These are phyloP conservation scores for Diaporthe ampelina DNA, from an alignment of 2,329 filamentous ascomycete genomes.

Conservation along the genomic window DNA sequence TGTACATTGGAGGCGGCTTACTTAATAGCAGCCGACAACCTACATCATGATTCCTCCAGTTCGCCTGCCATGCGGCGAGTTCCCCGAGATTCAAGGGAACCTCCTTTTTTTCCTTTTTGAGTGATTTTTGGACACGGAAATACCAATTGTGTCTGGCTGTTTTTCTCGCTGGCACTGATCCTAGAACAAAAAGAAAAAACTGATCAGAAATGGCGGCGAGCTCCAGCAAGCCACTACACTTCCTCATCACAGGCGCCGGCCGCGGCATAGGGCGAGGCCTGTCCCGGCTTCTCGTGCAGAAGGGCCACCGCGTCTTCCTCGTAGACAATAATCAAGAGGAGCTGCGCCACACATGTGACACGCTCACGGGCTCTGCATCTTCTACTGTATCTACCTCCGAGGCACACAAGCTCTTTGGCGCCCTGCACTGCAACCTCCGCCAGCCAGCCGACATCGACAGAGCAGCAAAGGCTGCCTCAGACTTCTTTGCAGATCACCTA, in stretches of 20 bases:
- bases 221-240: slow-evolving; percentile 35
- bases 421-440: slow-evolving; percentile 51
- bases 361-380: slow-evolving; percentile 42
- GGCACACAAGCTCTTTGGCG: slow-evolving; percentile 42
- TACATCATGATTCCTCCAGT: not conserved
- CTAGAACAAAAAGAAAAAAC: not conserved
- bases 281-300: slow-evolving; percentile 59
- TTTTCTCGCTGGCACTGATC: too few species aligned
- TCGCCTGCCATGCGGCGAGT: too few species aligned
- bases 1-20: too few species aligned
- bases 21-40: not conserved
- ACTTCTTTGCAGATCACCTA: slow-evolving; percentile 53
- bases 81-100: not conserved
- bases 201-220: not conserved
- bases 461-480: slow-evolving; percentile 48
- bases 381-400: not conserved
- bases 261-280: slow-evolving; percentile 77
- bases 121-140: not conserved
- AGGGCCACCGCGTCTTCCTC: slow-evolving; percentile 56
- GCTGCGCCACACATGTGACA: slow-evolving; percentile 51
- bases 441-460: slow-evolving; percentile 49
- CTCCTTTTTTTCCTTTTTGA: not conserved
- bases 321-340: slow-evolving; percentile 55
- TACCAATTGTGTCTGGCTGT: not conserved
- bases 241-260: slow-evolving; percentile 73